A percentile compares a stretch with the other conserved stretches of the same genome.
Conservation (phyloP, 768 basidiomycete genomes). For the Austroboletus eburneus region DNA sequence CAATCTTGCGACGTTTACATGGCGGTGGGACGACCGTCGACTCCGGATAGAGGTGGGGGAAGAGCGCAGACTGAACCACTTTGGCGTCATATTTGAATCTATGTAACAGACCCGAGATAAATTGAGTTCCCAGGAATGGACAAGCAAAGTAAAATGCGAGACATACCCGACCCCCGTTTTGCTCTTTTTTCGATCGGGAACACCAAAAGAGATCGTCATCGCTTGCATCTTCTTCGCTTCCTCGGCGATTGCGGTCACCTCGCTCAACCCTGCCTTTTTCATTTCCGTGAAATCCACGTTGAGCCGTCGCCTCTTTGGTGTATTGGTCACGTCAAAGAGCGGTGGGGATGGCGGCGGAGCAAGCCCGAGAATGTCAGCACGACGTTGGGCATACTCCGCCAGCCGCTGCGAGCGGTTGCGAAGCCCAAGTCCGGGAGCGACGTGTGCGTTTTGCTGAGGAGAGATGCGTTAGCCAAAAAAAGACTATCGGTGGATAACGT, state of each 20-base stretch:
- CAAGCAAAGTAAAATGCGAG: neutral
- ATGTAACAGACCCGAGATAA: neutral
- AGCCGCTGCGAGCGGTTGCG: constrained; percentile 66
- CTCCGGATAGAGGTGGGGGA: constrained; percentile 32
- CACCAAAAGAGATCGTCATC: constrained; percentile 48
- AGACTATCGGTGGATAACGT: neutral
- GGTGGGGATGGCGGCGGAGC: constrained; percentile 26
- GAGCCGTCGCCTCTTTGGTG: constrained; percentile 28
- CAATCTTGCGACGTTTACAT: constrained; percentile 28
- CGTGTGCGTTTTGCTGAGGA: constrained; percentile 48
- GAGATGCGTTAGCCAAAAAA: constrained; percentile 3
- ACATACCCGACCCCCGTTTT: constrained; percentile 45
- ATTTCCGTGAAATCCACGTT: constrained; percentile 22
- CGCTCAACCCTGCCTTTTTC: constrained; percentile 19
- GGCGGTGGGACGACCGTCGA: constrained; percentile 14
- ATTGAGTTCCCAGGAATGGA: neutral
- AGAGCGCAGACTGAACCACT: constrained; percentile 40
- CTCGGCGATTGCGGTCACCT: constrained; percentile 26
- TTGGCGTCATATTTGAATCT: constrained; percentile 54
- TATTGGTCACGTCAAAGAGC: constrained; percentile 32
- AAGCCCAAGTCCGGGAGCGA: constrained; percentile 48
- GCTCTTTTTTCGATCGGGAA: constrained; percentile 26
- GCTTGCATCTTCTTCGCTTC: constrained; percentile 41
- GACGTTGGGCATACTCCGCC: constrained; percentile 60
- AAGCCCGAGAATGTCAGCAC: constrained; percentile 41